Evolutionary conservation across 2,329 filamentous ascomycete species (phyloP).

Genomic region (Neopestalotiopsis sp.): DNA sequence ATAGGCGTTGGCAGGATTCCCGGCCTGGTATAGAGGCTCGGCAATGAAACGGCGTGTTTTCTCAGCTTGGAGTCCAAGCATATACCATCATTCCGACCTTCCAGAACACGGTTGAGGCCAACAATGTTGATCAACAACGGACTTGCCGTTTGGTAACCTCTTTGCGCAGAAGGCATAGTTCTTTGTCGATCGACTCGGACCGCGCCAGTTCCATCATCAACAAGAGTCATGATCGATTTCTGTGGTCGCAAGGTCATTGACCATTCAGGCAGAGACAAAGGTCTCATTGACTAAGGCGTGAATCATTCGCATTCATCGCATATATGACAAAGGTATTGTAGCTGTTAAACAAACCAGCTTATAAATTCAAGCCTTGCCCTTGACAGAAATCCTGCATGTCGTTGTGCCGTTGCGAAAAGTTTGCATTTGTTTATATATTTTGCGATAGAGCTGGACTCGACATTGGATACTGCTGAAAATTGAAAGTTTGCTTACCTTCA

Average conservation of each 20-base stretch:
- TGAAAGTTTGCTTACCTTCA: not conserved
- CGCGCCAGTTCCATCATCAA: too few relatives aligned
- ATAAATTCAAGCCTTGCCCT: not conserved
- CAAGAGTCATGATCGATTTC: too few relatives aligned
- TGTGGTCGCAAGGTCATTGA: not conserved
- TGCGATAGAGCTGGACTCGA: not conserved
- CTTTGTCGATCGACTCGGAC: not conserved
- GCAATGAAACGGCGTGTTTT: constrained; percentile 34
- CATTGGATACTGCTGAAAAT: not conserved
- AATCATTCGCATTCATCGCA: not conserved
- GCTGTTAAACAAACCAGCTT: not conserved
- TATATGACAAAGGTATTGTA: constrained; percentile 12
- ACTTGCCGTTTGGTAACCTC: not conserved
- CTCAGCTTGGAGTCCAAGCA: constrained; percentile 20
- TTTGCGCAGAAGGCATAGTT: not conserved
- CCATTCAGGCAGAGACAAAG: not conserved
- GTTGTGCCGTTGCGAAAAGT: not conserved
- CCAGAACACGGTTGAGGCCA: not conserved
- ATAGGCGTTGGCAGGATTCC: constrained; percentile 36
- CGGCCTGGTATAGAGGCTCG: constrained; percentile 32
- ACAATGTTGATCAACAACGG: not conserved
- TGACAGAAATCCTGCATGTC: not conserved
- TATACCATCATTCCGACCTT: constrained; percentile 11
- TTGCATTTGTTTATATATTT: not conserved
- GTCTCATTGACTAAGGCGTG: not conserved